A percentile compares a stretch with the other conserved stretches of the same genome.
phyloP scores from a whole-genome alignment of 2,329 filamentous ascomycete genomes.

The Chaetomiaceae sp. region DNA sequence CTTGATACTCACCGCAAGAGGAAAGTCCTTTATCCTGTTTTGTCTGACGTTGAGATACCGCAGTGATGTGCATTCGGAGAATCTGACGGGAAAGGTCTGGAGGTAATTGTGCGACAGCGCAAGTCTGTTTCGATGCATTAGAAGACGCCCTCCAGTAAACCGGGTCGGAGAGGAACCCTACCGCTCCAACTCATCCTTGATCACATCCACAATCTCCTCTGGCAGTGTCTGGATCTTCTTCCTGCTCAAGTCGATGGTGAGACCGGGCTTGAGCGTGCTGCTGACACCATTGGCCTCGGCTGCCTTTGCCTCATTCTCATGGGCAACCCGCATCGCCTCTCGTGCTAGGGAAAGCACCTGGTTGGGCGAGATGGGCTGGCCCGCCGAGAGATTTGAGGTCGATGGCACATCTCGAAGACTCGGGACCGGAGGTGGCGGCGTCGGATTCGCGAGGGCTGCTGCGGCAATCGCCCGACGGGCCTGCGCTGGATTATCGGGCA shows the following conservation, averaged over 20 bases:
- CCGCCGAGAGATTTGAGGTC: conserved; percentile 45
- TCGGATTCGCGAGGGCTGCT: conserved; percentile 27
- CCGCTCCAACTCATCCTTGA: conserved; percentile 70
- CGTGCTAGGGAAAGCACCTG: conserved; percentile 63
- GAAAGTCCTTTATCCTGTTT: conserved; percentile 65
- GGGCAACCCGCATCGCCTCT: conserved; percentile 63
- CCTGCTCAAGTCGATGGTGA: conserved; percentile 74
- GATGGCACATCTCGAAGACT: conserved; percentile 45
- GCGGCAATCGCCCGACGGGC: conserved; percentile 31
- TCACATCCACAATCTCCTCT: conserved; percentile 69
- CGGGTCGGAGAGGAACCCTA: conserved; percentile 35
- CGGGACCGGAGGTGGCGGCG: conserved; percentile 29
- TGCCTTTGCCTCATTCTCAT: conserved; percentile 61
- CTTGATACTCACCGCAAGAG: conserved; percentile 46
- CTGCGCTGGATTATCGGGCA: conserved; percentile 37
- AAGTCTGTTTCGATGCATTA: conserved; percentile 47
- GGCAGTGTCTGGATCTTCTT: conserved; percentile 68
- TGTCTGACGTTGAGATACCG: conserved; percentile 78
- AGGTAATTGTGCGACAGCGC: conserved; percentile 78
- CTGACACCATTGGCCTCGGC: conserved; percentile 57
- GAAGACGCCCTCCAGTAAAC: conserved; percentile 5
- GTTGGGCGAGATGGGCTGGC: conserved; percentile 51
- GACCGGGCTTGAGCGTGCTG: conserved; percentile 61
- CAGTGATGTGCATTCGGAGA: conserved; percentile 71
- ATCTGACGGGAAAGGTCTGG: conserved; percentile 62